Base-by-base conservation (phyloP, 139 green algal genomes). In the Chlamydomonas schloesseri region DNA sequence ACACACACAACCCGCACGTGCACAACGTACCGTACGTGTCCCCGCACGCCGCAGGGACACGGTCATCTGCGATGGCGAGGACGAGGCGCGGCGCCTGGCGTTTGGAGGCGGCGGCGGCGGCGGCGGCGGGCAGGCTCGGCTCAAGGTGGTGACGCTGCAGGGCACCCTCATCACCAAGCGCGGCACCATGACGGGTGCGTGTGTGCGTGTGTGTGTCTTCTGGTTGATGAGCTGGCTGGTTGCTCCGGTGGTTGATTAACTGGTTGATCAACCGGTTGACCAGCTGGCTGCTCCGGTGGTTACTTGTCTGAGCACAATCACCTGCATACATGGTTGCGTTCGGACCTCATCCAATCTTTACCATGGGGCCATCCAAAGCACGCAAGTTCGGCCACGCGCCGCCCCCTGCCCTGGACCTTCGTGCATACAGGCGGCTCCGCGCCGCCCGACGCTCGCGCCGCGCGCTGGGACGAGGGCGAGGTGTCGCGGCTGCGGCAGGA, bases 131-230 rank as follows among this genome's bases (percentile, higher is more conserved):
- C 42, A 5, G 5, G 42, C 42, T 5, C 42, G 42, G 42, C 93
- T 96, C 83, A 97, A 97, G 92, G 92, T 90, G 72, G 87, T 90
- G 93, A 97, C 93, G 23, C 37, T 96, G 57, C 96, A 99, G 83
- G 98, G 98, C 55, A 99, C 96, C 1, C 88, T 98, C 34, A 96
- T 99, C 81, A 89, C 91, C 82, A 97, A 96, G 86, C 87, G 67
- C n/a, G 96, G 96, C 67, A 89, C 89, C 68, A 96, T 99, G 84
- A 98, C 96, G 0, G 96, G 96, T 57, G 93, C 90, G 36, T 84
- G 88, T 6, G 50, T 15, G n/a, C 9, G 42, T 50, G 42, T 50
- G 42, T 8, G 42, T 50, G 42, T 50, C 6, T 50, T 50, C 6
- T 5, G 8, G 42, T 50, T 5, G 42, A 8, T 50, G 42, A 5